Evolutionary conservation across 2,329 filamentous ascomycete genomes (phyloP).

Genomic region (Aschersonia sp.): DNA sequence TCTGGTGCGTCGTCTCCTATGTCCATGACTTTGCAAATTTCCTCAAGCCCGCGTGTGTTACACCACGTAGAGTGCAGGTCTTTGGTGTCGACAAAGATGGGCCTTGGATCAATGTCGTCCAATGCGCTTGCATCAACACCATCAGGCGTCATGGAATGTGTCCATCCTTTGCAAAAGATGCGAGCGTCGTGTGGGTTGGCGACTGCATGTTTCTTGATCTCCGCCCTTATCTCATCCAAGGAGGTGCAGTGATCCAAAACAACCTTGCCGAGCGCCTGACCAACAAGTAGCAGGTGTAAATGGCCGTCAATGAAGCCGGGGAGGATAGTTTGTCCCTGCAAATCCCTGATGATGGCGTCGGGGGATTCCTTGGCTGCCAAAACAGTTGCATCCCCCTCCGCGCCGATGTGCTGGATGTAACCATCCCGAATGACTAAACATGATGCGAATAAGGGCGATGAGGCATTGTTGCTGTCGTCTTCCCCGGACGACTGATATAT

Average conservation of each 20-base stretch:
- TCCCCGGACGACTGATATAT: conserved; percentile 7
- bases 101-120: conserved; percentile 37
- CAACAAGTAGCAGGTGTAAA: conserved; percentile 38
- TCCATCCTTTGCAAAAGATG: conserved; percentile 41
- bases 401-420: conserved; percentile 18
- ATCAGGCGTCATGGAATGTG: conserved; percentile 31
- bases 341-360: conserved; percentile 12
- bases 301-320: conserved; percentile 45
- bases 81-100: conserved; percentile 42
- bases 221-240: conserved; percentile 31
- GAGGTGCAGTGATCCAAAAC: conserved; percentile 30
- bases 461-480: not conserved
- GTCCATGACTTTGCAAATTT: conserved; percentile 22
- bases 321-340: conserved; percentile 24
- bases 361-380: conserved; percentile 8
- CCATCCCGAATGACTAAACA: conserved; percentile 20
- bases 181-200: conserved; percentile 30
- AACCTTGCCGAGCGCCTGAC: conserved; percentile 37
- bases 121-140: conserved; percentile 28
- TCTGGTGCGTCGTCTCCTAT: conserved; percentile 26
- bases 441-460: conserved; percentile 5
- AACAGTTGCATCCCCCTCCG: conserved; percentile 11
- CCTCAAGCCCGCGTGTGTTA: conserved; percentile 32
- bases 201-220: conserved; percentile 29
- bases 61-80: conserved; percentile 44